Base-by-base conservation (phyloP, 1,284 basidiomycete species). In the Schizopora paradoxa region DNA sequence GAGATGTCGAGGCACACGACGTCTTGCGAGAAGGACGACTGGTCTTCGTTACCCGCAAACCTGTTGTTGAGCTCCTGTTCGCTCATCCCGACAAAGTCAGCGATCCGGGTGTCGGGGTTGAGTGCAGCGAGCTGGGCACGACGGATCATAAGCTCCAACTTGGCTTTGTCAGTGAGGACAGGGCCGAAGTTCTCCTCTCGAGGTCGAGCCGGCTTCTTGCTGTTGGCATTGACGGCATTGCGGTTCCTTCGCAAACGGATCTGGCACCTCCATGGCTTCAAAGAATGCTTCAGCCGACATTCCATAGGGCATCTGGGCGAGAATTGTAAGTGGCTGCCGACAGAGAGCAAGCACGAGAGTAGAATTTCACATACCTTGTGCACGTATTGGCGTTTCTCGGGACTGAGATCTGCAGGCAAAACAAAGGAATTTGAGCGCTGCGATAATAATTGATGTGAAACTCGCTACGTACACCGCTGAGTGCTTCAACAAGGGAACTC, bases 71-170 rank as follows among this genome's bases (percentile, higher is more conserved):
- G 21, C 45, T 45, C 16, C 66, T 35, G 1, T 59, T 49, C 0
- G 64, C 57, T 3, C 41, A 39, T 8, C 45, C 41, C 51, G n/a
- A 68, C 39, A 26, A 68, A 58, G 2, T 55, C 46, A 0, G 48
- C 21, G 0, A 41, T 11, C 4, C 56, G 38, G 6, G 60, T 31
- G 6, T 49, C 40, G 0, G 72, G 69, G 44, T 70, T 65, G 5
- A 76, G 55, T 0, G 72, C 61, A 0, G 69, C 69, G 0, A 63
- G 47, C 46, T 75, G 73, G 0, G 73, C 73, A 13, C 69, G 66
- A 7, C 70, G 62, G 8, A 76, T 55, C 13, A 58, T 55, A 2
- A 61, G 46, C 50, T 72, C 70, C 4, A 74, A 65, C 2, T 68
- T 57, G 1, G 43, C 46, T 49, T 62, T 65, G 35, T 68, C 52